These are phyloP conservation scores for Cadophora malorum DNA, from an alignment of 2,329 filamentous ascomycete genomes.

Conservation along the genomic window DNA sequence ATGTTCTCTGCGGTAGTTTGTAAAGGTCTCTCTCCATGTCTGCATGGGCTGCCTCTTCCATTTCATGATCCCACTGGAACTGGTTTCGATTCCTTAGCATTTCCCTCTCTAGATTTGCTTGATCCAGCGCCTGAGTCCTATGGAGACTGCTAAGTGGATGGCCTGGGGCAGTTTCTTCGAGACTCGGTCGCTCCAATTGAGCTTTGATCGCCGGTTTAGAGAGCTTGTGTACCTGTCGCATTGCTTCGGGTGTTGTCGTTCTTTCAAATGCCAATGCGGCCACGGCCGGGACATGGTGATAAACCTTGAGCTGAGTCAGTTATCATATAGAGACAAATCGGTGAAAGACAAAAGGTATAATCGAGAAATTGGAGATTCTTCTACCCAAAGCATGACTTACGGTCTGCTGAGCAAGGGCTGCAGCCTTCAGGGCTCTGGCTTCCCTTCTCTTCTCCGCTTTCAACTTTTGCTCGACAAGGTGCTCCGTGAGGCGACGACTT, in stretches of 20 bases:
- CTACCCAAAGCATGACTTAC: conserved; percentile 8
- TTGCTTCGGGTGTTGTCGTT: conserved; percentile 56
- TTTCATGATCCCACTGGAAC: conserved; percentile 50
- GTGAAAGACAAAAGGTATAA: background rate
- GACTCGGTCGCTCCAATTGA: conserved; percentile 47
- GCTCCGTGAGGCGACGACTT: conserved; percentile 56
- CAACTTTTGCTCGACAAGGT: conserved; percentile 58
- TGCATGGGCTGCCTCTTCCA: conserved; percentile 48
- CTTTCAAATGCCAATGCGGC: conserved; percentile 61
- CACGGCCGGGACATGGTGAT: conserved; percentile 59
- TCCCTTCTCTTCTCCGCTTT: conserved; percentile 41
- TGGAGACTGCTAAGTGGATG: conserved; percentile 30
- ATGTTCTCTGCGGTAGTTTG: conserved; percentile 45
- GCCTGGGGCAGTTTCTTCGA: conserved; percentile 32
- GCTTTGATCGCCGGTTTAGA: conserved; percentile 52
- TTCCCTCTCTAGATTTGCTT: conserved; percentile 47
- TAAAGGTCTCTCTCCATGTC: conserved; percentile 42
- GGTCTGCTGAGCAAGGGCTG: conserved; percentile 28
- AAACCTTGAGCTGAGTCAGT: conserved; percentile 35
- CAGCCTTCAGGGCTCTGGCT: conserved; percentile 32
- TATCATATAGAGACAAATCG: background rate
- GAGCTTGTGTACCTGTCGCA: conserved; percentile 52
- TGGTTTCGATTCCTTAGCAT: conserved; percentile 51
- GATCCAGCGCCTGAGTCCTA: conserved; percentile 38
- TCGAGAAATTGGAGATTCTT: background rate